Percentiles rank a stretch among this genome's conserved stretches.
These are phyloP conservation scores for Lolium perenne DNA, from an alignment of 176 grass and related monocot species.

Conservation along the genomic window DNA sequence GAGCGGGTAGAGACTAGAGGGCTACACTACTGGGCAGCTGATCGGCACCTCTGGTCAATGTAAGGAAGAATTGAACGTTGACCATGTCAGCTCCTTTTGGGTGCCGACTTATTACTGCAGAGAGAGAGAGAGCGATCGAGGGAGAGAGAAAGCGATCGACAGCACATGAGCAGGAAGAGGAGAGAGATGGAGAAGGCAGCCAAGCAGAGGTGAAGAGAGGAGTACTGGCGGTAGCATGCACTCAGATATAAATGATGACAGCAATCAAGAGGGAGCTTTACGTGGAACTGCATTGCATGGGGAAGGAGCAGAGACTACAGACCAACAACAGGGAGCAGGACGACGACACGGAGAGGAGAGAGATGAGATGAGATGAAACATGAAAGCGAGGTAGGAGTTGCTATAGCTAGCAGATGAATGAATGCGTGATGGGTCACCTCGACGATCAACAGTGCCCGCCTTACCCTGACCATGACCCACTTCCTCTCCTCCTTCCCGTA, in stretches of 20 bases:
- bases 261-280: slow-evolving; percentile 24
- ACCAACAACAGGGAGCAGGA: slow-evolving; percentile 11
- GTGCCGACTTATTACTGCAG: neutral
- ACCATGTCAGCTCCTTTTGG: neutral
- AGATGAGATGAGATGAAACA: neutral
- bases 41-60: slow-evolving; percentile 11
- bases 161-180: neutral
- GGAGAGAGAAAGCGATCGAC: neutral
- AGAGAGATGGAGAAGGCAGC: neutral
- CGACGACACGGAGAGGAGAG: neutral
- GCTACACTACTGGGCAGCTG: neutral
- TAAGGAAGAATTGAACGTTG: neutral
- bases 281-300: slow-evolving; percentile 29
- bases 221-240: slow-evolving; percentile 1
- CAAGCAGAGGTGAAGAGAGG: neutral
- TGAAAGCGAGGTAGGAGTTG: slow-evolving; percentile 10
- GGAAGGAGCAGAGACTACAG: slow-evolving; percentile 42
- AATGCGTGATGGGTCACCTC: slow-evolving; percentile 42
- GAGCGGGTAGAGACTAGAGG: neutral
- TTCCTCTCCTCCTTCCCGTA: neutral
- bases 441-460: neutral
- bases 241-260: slow-evolving; percentile 42
- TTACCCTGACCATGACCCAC: slow-evolving; percentile 21
- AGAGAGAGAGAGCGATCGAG: neutral
- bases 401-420: neutral